Evolutionary conservation across 192 early-diverging fungal genomes (phyloP).

Genomic region (Backusella psychrophila): DNA sequence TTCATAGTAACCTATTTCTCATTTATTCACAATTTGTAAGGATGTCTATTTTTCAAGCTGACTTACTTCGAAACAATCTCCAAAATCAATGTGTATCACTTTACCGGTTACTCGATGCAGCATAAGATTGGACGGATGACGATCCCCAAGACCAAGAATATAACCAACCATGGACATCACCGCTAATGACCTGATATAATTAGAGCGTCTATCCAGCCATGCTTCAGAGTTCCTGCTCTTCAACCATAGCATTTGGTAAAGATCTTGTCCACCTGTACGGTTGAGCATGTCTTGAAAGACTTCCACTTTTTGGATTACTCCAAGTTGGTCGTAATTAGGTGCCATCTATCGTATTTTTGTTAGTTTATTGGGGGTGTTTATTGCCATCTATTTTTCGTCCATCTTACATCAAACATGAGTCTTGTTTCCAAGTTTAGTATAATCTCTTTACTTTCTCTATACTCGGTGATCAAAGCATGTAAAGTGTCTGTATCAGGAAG

Average conservation of each 20-base stretch:
- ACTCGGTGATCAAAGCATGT: constrained; percentile 81
- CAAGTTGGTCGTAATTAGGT: constrained; percentile 86
- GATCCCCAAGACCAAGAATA: constrained; percentile 92
- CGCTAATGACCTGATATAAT: constrained; percentile 92
- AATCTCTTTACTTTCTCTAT: constrained; percentile 80
- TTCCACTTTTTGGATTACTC: constrained; percentile 87
- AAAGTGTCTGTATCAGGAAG: constrained; percentile 88
- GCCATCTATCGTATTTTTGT: constrained; percentile 61
- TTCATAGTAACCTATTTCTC: constrained; percentile 78
- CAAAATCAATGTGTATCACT: constrained; percentile 97
- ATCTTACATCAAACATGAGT: constrained; percentile 71
- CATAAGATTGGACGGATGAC: constrained; percentile 97
- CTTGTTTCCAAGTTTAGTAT: constrained; percentile 87
- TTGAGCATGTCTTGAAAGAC: constrained; percentile 89
- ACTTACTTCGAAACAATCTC: constrained; percentile 93
- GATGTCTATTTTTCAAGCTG: no score
- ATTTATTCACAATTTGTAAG: background rate
- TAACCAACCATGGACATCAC: constrained; percentile 99
- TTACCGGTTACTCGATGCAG: constrained; percentile 84
- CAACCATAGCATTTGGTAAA: constrained; percentile 91
- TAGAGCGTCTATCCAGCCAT: constrained; percentile 93
- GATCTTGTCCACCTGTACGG: constrained; percentile 87
- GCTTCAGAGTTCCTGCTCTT: constrained; percentile 94
- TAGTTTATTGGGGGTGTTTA: background rate
- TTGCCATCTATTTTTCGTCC: background rate